Evolutionary conservation across 306 rosid genomes (phyloP), one percentile per base, ranked within the genome.

Genomic region (Morella rubra): DNA sequence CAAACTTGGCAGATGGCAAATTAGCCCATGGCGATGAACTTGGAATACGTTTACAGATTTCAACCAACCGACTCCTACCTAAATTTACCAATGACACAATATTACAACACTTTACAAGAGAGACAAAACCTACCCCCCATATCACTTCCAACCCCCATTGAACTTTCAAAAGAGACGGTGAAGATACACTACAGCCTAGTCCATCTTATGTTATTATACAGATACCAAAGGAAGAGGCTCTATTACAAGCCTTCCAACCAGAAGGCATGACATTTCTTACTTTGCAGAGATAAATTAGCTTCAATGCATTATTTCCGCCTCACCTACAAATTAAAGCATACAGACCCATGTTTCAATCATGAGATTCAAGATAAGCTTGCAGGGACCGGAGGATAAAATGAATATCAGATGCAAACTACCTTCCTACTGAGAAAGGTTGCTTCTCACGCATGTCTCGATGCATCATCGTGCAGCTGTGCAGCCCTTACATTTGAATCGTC

Each of bases 401-500:
- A 69, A 66, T 53, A 45, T 69, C 45, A 44, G 81, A 71, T 64
- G 37, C 60, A 59, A 71, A 69, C 58, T 83, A 82, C 90, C 84
- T 74, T 77, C 54, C 53, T 75, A 27, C 5, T 9, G 77, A 73
- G 73, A 77, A 58, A 24, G n/a, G 73, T 64, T 67, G 47, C 14
- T 45, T 76, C 50, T 88, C 87, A 95, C 19, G 91, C 90, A 66
- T 92, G 99, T 76, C 99, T 90, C 56, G 99, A 86, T 76, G 95
- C 90, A 84, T 95, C 99, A 72, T 95, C 97, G 24, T 95, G 99
- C 89, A 95, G 82, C 60, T 94, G 88, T 44, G 93, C 76, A n/a
- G 97, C 81, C 88, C 99, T 90, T 56, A 90, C 97, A 72, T 85
- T 90, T 54, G 97, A 85, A 79, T 92, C 99, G 65, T 95, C 99